Evolutionary conservation across 495 filamentous ascomycete genomes (phyloP).

Genomic region (Penicillium arizonense): DNA sequence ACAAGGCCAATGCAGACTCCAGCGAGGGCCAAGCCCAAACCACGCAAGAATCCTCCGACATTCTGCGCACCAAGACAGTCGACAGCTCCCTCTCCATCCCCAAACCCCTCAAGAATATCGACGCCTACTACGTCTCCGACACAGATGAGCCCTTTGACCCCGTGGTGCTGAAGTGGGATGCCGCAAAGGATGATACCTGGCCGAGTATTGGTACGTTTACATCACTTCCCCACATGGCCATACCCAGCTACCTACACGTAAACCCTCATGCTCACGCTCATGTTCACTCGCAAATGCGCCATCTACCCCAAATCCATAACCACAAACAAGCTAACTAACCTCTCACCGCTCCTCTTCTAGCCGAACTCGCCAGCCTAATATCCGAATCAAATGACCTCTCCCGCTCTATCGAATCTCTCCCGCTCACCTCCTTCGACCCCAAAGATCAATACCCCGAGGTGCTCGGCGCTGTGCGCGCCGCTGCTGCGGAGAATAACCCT

Average conservation of each 20-base stretch:
- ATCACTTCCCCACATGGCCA: no score
- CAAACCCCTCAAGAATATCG: constrained; percentile 50
- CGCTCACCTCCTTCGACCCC: constrained; percentile 38
- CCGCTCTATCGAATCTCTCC: constrained; percentile 33
- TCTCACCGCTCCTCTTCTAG: constrained; percentile 13
- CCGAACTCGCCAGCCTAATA: constrained; percentile 39
- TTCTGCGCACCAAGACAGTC: constrained; percentile 50
- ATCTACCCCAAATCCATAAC: no score
- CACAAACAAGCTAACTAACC: constrained; percentile 1
- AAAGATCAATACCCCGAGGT: constrained; percentile 33
- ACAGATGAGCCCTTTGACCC: constrained; percentile 81
- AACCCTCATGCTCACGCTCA: no score
- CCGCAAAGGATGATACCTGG: constrained; percentile 47
- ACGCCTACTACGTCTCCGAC: constrained; percentile 72
- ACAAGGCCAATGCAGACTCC: constrained; percentile 78
- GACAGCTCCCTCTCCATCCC: constrained; percentile 53
- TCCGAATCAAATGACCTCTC: constrained; percentile 32
- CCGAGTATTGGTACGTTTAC: constrained; percentile 59
- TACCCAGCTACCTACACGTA: no score
- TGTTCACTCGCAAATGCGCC: no score
- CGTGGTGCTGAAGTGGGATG: constrained; percentile 64
- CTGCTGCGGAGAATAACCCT: constrained; percentile 22
- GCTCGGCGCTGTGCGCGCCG: constrained; percentile 33
- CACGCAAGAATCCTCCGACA: constrained; percentile 28
- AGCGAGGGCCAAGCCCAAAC: constrained; percentile 36